These are phyloP conservation scores for Thalassiosira hispida DNA, from an alignment of 352 stramenopile genomes.

Conservation along the genomic window DNA sequence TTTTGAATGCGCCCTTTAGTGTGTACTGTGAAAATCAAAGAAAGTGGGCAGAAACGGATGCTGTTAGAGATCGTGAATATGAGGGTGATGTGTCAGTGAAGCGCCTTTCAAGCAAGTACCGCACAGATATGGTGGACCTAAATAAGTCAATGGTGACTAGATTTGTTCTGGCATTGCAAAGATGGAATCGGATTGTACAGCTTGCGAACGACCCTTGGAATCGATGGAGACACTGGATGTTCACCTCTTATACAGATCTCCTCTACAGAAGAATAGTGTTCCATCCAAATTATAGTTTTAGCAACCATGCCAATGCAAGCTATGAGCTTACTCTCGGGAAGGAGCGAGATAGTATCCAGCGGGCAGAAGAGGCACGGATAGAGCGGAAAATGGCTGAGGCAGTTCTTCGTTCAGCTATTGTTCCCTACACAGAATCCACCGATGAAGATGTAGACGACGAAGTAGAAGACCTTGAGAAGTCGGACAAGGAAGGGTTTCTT, in stretches of 20 bases:
- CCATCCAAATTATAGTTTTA: slow-evolving; percentile 72
- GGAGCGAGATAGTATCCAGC: slow-evolving; percentile 62
- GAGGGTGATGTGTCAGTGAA: slow-evolving; percentile 74
- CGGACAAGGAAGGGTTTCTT: slow-evolving; percentile 49
- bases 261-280: slow-evolving; percentile 76
- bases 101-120: slow-evolving; percentile 58
- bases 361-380: slow-evolving; percentile 56
- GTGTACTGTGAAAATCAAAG: slow-evolving; percentile 80
- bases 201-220: slow-evolving; percentile 61
- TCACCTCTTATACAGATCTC: slow-evolving; percentile 68
- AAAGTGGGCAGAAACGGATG: slow-evolving; percentile 82
- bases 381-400: slow-evolving; percentile 69
- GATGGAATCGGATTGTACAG: slow-evolving; percentile 58
- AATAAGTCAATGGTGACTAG: slow-evolving; percentile 37
- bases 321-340: slow-evolving; percentile 81
- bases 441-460: slow-evolving; percentile 53
- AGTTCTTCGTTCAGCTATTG: slow-evolving; percentile 73
- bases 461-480: slow-evolving; percentile 52
- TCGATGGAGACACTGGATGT: slow-evolving; percentile 62
- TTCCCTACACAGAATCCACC: slow-evolving; percentile 52
- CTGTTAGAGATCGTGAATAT: slow-evolving; percentile 79
- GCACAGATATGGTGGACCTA: slow-evolving; percentile 47
- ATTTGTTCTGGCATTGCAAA: slow-evolving; percentile 40
- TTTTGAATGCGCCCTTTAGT: slow-evolving; percentile 76
- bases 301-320: slow-evolving; percentile 71